Evolutionary conservation across 129 eudicot genomes (phyloP).

Genomic region (Ambrosia trifida): DNA sequence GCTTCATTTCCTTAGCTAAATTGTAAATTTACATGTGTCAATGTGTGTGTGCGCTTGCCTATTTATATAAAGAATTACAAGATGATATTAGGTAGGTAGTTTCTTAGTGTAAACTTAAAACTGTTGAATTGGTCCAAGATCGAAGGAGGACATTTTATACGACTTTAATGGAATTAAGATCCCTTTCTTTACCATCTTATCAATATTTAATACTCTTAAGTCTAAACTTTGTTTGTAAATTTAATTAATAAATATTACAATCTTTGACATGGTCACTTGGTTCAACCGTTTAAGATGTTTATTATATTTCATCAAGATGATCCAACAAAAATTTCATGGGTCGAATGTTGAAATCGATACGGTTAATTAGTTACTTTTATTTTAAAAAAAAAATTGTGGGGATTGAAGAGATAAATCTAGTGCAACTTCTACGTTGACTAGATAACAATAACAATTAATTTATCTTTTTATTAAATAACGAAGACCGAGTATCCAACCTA

Average conservation of each 20-base stretch:
- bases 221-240: neutral
- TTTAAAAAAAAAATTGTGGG: no score
- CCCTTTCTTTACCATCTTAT: neutral
- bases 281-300: neutral
- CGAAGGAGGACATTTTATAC: neutral
- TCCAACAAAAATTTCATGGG: neutral
- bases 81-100: conserved; percentile 12
- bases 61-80: conserved; percentile 12
- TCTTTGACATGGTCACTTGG: neutral
- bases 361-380: no score
- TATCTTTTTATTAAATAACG: no score
- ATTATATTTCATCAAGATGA: neutral
- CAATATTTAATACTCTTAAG: neutral
- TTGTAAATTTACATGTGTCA: neutral
- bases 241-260: neutral
- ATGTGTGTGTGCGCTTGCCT: neutral
- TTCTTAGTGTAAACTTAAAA: conserved; percentile 10
- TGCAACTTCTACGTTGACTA: neutral
- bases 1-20: conserved; percentile 32
- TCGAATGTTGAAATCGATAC: neutral
- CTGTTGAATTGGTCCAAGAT: conserved; percentile 25
- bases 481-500: no score
- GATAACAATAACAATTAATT: neutral
- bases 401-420: neutral
- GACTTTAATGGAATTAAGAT: neutral